phyloP scores from a whole-genome alignment of 2,329 filamentous ascomycete genomes.

The Epichloe hybrida region DNA sequence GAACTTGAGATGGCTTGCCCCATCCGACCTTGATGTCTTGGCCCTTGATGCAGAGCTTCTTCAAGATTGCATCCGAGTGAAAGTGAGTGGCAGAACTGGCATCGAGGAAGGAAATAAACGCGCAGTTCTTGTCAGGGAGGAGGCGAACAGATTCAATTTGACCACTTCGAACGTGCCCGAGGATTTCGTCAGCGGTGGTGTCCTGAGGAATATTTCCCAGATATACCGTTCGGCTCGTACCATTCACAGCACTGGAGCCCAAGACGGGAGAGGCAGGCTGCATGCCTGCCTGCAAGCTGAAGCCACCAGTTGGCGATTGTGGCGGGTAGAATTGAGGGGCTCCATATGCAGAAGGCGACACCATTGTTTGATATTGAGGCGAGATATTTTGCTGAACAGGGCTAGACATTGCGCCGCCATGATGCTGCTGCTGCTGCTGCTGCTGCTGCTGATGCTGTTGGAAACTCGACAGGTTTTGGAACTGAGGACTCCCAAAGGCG shows the following conservation, averaged over 20 bases:
- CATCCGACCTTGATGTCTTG: slow-evolving; percentile 99
- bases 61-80: slow-evolving; percentile 98
- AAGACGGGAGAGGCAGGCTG: slow-evolving; percentile 63
- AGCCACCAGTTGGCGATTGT: slow-evolving; percentile 75
- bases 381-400: slow-evolving; percentile 68
- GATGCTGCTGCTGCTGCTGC: slow-evolving; percentile 37
- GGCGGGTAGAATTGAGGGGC: slow-evolving; percentile 75
- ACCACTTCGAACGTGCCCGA: slow-evolving; percentile 89
- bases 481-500: slow-evolving; percentile 82
- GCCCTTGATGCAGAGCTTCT: slow-evolving; percentile 96
- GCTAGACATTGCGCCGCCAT: slow-evolving; percentile 53
- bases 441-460: slow-evolving; percentile 37
- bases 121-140: slow-evolving; percentile 97
- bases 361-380: slow-evolving; percentile 72
- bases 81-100: slow-evolving; percentile 97
- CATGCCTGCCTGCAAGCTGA: slow-evolving; percentile 42
- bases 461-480: slow-evolving; percentile 71
- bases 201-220: slow-evolving; percentile 97
- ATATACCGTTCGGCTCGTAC: slow-evolving; percentile 93
- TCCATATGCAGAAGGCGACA: slow-evolving; percentile 74
- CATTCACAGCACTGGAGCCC: slow-evolving; percentile 67
- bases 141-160: slow-evolving; percentile 98
- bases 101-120: slow-evolving; percentile 97
- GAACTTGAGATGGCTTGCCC: slow-evolving; percentile 97
- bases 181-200: slow-evolving; percentile 89